A percentile compares a stretch with the other conserved stretches of the same genome.
phyloP scores from a whole-genome alignment of 2,329 filamentous ascomycete genomes.

The Acrocalymma vagum region DNA sequence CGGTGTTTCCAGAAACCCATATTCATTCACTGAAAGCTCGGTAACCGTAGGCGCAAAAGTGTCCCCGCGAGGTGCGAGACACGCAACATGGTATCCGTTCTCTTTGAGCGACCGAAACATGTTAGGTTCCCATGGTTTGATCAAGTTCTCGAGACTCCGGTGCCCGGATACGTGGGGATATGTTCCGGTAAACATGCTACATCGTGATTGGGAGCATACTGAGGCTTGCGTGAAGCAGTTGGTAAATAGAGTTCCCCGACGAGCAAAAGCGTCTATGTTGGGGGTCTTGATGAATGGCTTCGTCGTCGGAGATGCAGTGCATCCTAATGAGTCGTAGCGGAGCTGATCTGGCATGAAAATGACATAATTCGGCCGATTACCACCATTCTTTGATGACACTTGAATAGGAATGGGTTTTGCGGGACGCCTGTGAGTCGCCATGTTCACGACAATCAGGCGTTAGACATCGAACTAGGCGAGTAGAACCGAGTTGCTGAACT shows the following conservation, averaged over 20 bases:
- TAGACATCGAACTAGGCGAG: too few species aligned
- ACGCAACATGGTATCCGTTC: constrained; percentile 57
- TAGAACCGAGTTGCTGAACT: too few species aligned
- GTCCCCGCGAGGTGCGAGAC: constrained; percentile 52
- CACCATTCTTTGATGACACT: too few species aligned
- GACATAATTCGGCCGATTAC: constrained; percentile 50
- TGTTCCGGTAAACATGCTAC: constrained; percentile 57
- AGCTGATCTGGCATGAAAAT: constrained; percentile 61
- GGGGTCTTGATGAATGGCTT: constrained; percentile 50
- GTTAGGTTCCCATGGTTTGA: constrained; percentile 60
- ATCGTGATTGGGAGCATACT: constrained; percentile 57
- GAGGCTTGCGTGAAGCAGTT: constrained; percentile 58
- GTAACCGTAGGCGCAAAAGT: constrained; percentile 54
- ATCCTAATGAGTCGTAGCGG: constrained; percentile 54
- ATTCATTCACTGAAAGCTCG: constrained; percentile 54
- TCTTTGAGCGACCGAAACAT: constrained; percentile 56
- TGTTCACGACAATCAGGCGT: too few species aligned
- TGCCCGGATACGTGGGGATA: constrained; percentile 58
- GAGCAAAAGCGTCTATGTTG: constrained; percentile 54
- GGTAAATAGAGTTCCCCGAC: constrained; percentile 50
- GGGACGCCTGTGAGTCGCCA: too few species aligned
- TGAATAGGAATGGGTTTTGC: too few species aligned
- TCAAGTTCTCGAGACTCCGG: constrained; percentile 55
- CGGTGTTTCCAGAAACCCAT: constrained; percentile 55
- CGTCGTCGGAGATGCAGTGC: constrained; percentile 18